A percentile compares a stretch with the other conserved stretches of the same genome.
These are phyloP conservation scores for Monosporascus sp. DNA, from an alignment of 2,329 filamentous ascomycete species.

Conservation along the genomic window DNA sequence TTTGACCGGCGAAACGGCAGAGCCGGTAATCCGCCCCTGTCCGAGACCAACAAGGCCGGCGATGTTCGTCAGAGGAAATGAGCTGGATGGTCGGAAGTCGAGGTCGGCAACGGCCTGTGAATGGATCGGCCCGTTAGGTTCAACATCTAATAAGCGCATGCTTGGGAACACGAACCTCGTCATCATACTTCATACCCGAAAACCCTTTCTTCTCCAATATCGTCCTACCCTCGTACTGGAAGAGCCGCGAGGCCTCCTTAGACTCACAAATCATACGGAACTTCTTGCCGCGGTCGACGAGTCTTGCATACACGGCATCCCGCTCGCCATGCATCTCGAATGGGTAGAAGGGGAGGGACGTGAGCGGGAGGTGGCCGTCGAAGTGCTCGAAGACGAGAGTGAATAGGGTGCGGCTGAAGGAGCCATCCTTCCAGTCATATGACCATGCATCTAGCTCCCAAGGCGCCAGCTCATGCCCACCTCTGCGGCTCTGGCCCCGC, in stretches of 20 bases:
- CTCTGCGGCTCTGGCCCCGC: too few species aligned
- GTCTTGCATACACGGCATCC: not conserved
- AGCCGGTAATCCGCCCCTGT: not conserved
- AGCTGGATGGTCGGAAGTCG: not conserved
- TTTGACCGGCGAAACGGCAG: not conserved
- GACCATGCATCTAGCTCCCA: not conserved
- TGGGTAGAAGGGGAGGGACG: not conserved
- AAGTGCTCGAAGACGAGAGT: not conserved
- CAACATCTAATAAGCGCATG: not conserved
- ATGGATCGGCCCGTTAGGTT: not conserved
- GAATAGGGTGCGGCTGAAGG: not conserved
- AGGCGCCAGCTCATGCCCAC: not conserved
- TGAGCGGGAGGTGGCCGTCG: not conserved
- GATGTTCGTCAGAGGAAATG: not conserved
- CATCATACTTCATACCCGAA: slow-evolving; percentile 20
- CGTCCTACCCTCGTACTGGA: not conserved
- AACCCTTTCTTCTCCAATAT: slow-evolving; percentile 1
- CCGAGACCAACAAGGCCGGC: not conserved
- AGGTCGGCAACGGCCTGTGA: not conserved
- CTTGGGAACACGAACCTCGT: not conserved
- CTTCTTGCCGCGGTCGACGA: not conserved
- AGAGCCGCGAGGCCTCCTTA: not conserved
- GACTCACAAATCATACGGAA: not conserved
- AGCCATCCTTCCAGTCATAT: not conserved
- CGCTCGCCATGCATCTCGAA: not conserved